These are phyloP conservation scores for Scheffersomyces quercinus DNA, from an alignment of 1,139 yeast species.

Conservation along the genomic window DNA sequence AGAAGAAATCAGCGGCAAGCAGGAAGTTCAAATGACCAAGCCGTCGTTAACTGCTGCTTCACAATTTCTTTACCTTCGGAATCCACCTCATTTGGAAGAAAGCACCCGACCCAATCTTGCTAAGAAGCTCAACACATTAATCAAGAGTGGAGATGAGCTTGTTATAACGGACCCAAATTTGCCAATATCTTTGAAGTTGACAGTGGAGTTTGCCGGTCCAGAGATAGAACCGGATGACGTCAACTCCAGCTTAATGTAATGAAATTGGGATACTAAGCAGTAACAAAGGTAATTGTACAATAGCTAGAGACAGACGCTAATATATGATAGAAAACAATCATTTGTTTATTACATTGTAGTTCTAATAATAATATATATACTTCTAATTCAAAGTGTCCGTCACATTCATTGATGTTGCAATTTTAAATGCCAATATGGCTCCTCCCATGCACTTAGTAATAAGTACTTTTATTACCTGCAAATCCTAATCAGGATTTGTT, in stretches of 20 bases:
- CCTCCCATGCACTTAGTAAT: no score
- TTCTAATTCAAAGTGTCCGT: no score
- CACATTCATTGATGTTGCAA: no score
- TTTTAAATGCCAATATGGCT: no score
- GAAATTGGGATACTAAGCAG: no score
- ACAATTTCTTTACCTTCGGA: constrained; percentile 48
- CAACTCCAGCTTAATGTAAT: constrained; percentile 1
- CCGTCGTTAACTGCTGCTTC: constrained; percentile 54
- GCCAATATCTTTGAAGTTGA: constrained; percentile 43
- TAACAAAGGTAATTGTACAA: no score
- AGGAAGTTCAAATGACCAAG: constrained; percentile 41
- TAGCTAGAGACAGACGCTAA: no score
- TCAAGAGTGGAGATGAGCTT: constrained; percentile 49
- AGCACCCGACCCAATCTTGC: constrained; percentile 49
- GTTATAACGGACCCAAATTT: constrained; percentile 58
- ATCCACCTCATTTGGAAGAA: constrained; percentile 52
- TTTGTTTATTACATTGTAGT: no score
- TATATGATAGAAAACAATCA: no score
- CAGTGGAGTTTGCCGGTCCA: constrained; percentile 26
- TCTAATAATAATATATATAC: no score
- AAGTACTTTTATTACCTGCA: no score
- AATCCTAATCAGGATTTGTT: no score
- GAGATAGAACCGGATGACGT: constrained; percentile 13
- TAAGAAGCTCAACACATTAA: constrained; percentile 35
- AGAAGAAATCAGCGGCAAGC: constrained; percentile 32